Evolutionary conservation across 169 alveolate genomes (phyloP).

Genomic region (Plasmodium gallinaceum): DNA sequence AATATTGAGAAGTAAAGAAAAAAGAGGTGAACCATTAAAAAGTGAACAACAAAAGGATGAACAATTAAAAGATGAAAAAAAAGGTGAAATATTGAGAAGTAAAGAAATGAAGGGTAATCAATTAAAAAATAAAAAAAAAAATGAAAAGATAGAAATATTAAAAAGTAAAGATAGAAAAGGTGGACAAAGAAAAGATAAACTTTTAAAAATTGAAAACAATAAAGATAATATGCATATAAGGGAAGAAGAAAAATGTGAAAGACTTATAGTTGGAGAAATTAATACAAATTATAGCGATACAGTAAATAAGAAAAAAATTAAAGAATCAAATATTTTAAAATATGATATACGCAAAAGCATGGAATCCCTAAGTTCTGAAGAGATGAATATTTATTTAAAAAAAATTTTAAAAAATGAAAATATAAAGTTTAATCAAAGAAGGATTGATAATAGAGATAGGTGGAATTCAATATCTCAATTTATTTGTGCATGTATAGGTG

Average conservation of each 20-base stretch:
- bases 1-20: too few species aligned
- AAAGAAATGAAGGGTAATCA: too few species aligned
- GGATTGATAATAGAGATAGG: slow-evolving; percentile 49
- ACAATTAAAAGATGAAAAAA: too few species aligned
- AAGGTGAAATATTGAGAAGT: too few species aligned
- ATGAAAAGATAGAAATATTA: too few species aligned
- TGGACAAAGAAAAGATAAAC: too few species aligned
- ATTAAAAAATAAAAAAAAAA: too few species aligned
- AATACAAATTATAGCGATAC: background rate
- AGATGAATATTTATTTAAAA: slow-evolving; percentile 64
- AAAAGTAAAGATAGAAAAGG: too few species aligned
- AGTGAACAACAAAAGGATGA: too few species aligned
- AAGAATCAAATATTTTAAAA: background rate
- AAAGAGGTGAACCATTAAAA: too few species aligned
- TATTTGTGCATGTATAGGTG: slow-evolving; percentile 62
- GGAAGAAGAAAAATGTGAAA: background rate
- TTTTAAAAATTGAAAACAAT: too few species aligned
- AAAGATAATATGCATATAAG: background rate
- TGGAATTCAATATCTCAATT: slow-evolving; percentile 55
- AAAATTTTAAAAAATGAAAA: slow-evolving; percentile 50
- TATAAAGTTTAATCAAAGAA: slow-evolving; percentile 49
- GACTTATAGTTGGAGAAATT: background rate
- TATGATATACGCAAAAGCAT: slow-evolving; percentile 2
- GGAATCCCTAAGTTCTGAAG: slow-evolving; percentile 37
- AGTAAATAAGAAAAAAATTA: background rate